Evolutionary conservation across 345 rosid genomes (phyloP).

Genomic region (Clarkia xantiana): DNA sequence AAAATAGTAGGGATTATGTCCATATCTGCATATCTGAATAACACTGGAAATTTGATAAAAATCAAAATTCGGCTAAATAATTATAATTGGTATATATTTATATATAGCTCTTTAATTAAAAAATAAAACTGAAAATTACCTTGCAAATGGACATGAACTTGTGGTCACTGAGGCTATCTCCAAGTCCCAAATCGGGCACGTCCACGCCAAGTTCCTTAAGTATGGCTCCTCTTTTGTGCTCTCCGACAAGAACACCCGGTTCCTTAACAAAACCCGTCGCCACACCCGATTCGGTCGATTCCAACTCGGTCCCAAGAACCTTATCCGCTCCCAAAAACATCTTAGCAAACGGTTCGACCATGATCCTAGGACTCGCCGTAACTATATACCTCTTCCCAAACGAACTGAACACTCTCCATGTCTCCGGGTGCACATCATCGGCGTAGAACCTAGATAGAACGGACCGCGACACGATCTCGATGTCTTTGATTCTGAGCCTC

Average conservation of each 20-base stretch:
- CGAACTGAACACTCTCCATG: constrained; percentile 68
- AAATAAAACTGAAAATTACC: too few relatives aligned
- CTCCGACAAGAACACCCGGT: constrained; percentile 61
- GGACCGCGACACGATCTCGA: constrained; percentile 70
- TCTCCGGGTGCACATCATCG: constrained; percentile 75
- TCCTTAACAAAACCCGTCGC: constrained; percentile 62
- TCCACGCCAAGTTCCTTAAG: constrained; percentile 42
- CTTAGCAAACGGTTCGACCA: constrained; percentile 81
- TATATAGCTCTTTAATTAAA: too few relatives aligned
- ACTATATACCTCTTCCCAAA: constrained; percentile 62
- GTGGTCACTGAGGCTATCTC: constrained; percentile 57
- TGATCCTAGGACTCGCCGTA: constrained; percentile 66
- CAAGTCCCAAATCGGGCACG: constrained; percentile 74
- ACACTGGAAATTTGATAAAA: too few relatives aligned
- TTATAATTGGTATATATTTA: too few relatives aligned
- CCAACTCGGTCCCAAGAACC: constrained; percentile 73
- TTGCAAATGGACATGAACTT: constrained; percentile 87
- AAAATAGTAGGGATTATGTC: too few relatives aligned
- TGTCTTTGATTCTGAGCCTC: constrained; percentile 49
- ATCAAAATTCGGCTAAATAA: too few relatives aligned
- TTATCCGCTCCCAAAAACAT: constrained; percentile 56
- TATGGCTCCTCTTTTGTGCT: constrained; percentile 47
- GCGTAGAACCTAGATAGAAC: constrained; percentile 74
- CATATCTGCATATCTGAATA: too few relatives aligned
- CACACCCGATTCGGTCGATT: constrained; percentile 52